phyloP scores from a whole-genome alignment of 257 asterid genomes.

The Perilla frutescens region DNA sequence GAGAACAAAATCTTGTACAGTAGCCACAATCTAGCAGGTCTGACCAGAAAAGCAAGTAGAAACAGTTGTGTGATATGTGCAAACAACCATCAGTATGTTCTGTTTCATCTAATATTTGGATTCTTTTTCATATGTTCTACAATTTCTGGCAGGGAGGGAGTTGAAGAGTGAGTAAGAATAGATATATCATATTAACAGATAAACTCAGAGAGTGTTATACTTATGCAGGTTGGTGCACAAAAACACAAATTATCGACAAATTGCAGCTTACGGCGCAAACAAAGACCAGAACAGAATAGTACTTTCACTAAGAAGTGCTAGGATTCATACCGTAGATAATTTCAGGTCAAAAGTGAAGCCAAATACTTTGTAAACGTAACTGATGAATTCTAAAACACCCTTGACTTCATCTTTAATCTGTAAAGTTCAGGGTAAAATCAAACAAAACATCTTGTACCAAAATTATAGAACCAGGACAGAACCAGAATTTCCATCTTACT shows the following conservation, averaged over 20 bases:
- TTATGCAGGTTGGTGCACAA: constrained; percentile 2
- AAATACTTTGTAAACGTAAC: constrained; percentile 68
- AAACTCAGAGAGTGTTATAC: neutral
- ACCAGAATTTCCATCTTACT: constrained; percentile 51
- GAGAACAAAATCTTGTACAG: too few species aligned
- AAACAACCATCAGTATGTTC: constrained; percentile 2
- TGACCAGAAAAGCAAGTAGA: constrained; percentile 19
- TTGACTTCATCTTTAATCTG: constrained; percentile 98
- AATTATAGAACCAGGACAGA: constrained; percentile 12
- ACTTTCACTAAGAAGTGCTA: constrained; percentile 26
- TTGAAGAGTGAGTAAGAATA: constrained; percentile 1
- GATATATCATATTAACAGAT: neutral
- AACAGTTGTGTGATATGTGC: constrained; percentile 18
- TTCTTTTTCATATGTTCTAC: constrained; percentile 14
- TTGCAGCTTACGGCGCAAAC: neutral
- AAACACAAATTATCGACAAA: constrained; percentile 3
- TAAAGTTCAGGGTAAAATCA: constrained; percentile 34
- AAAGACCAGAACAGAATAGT: constrained; percentile 14
- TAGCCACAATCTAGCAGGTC: constrained; percentile 15
- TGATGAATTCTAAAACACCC: constrained; percentile 83
- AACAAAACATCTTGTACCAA: neutral
- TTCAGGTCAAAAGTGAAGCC: constrained; percentile 97
- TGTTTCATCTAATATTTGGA: neutral
- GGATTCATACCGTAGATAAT: constrained; percentile 82
- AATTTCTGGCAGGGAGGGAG: too few species aligned